Evolutionary conservation across 805 yeast species (phyloP), one percentile per base, ranked within the genome.

Genomic region (Komagataella kurtzmanii): DNA sequence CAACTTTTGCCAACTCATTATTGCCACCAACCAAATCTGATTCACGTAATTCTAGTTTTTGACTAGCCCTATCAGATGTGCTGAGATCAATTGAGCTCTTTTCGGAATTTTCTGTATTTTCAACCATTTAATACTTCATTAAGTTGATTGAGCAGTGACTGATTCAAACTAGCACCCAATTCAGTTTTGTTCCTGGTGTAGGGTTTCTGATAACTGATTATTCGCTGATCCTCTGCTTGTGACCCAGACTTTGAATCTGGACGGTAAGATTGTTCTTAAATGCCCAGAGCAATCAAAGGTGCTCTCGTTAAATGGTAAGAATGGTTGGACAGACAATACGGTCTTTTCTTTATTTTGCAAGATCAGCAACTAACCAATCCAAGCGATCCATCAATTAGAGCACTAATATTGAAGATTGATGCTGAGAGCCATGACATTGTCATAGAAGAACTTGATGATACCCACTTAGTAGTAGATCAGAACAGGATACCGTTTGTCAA

Each of bases 301-400:
- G 71, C 76, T 3, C 59, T 79, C 48, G 65, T 79, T 17, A 74
- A 76, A 56, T 79, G 72, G 66, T 63, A 54, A 52, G 66, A 58
- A 47, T 7, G 1, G 3, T 10, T 30, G n/a, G 14, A 4, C 40
- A 18, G 4, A 14, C 17, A 2, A 17, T 24, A 51, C 48, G 45
- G 45, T 49, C 5, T 17, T 7, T 10, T 17, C n/a, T 17, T 17
- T 17, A 1, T 17, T 18, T 45, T 10, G n/a, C 17, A 18, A 12
- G 19, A 44, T 43, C 40, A 30, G n/a, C 40, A 8, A 30, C 52
- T 54, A 47, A 51, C 54, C 17, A 21, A 12, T 44, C 21, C 17
- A 18, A 63, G 97, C 64, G 99, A 91, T 64, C 98, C 99, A 1
- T 88, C 97, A 1, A 89, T 91, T 56, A 77, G 81, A 56, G 96